Evolutionary conservation across 225 moss, liverwort and hornwort genomes (phyloP), one percentile per base, ranked within the genome.

Genomic region (Rhytidiadelphus loreus): DNA sequence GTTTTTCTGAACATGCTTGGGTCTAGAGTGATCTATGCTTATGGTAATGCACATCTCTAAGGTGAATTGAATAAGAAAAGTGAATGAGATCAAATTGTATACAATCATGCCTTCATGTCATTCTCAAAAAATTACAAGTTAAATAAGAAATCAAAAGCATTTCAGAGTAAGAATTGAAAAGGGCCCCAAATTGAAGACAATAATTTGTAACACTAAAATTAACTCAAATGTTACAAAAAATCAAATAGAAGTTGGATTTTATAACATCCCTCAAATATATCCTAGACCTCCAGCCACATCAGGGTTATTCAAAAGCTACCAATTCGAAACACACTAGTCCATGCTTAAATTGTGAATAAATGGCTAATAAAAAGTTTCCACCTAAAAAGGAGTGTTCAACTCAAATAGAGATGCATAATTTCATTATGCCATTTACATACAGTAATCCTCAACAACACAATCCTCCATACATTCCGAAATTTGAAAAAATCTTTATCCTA

Each of bases 181-280:
- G 30, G 9, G 2, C 0, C 18, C 15, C 24, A 53, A 55, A 37
- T 24, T 1, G 9, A 25, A 1, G 16, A 15, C 1, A 1, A 1
- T 25, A n/a, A n/a, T 25, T 37, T 24, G 25, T 1, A 23, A 77
- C 3, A 23, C 53, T 37, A 24, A 55, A 6, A 77, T 3, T 8
- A 52, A 23, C 13, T 76, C 24, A 6, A 9, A 6, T 55, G 24
- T 37, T 55, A 24, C 37, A 77, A 37, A 35, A 23, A 35, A 23
- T 24, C 53, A 52, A 52, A 33, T 22, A 19, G 5, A 77, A 9
- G 24, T 48, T 55, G 4, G 23, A 55, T 15, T 53, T 77, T 24
- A 24, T 16, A 15, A 37, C 24, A 55, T 6, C 53, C 23, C 24
- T 77, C 23, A 24, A 24, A 55, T 22, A 77, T 55, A 77, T 24